Conservation (phyloP, 192 early-diverging fungal species). For the Umbelopsis sp. region DNA sequence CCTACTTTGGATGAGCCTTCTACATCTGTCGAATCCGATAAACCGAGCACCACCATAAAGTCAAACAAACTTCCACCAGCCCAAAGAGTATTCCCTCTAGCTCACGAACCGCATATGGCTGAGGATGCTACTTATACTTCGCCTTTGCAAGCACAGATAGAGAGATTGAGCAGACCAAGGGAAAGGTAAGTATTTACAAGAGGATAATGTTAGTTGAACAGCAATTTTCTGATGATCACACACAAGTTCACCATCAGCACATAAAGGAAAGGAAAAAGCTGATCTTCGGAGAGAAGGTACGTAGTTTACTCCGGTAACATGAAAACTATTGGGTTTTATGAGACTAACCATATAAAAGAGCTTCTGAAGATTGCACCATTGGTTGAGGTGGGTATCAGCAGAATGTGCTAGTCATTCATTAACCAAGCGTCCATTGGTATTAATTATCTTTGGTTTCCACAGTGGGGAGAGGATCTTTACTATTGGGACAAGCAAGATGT, state of each 20-base stretch:
- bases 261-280: conserved; percentile 22
- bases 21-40: conserved; percentile 25
- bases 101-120: conserved; percentile 36
- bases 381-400: conserved; percentile 36
- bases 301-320: neutral
- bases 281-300: conserved; percentile 18
- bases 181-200: neutral
- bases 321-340: neutral
- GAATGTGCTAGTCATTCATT: neutral
- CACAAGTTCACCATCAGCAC: neutral
- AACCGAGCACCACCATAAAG: neutral
- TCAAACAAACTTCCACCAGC: conserved; percentile 28
- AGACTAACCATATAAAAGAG: conserved; percentile 24
- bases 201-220: neutral
- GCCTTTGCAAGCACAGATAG: neutral
- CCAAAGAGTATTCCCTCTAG: conserved; percentile 39
- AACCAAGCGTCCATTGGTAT: neutral
- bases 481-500: conserved; percentile 66
- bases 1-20: neutral
- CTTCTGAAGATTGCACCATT: conserved; percentile 63
- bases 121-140: conserved; percentile 42
- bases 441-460: neutral
- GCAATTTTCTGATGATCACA: too few relatives aligned
- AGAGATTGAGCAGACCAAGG: neutral
- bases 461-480: conserved; percentile 66